Percentiles rank a stretch among this genome's conserved stretches.
Evolutionary conservation across 441 rosid species (phyloP).

Genomic region (Mallotus japonicus): DNA sequence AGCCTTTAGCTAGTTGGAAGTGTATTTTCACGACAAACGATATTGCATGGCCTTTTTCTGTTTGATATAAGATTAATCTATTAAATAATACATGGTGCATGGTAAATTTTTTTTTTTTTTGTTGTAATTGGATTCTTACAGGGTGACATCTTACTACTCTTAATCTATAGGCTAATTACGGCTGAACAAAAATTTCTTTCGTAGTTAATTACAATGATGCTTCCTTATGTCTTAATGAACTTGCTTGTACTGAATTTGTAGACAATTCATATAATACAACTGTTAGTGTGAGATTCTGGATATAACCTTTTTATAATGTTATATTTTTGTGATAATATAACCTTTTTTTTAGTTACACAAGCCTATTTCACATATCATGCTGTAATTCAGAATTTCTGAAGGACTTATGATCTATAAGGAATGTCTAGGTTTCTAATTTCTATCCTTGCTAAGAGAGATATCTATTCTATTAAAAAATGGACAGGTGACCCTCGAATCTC

Average conservation of each 20-base stretch:
- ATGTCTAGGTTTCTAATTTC: conserved; percentile 3
- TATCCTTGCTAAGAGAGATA: neutral
- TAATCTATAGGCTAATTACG: neutral
- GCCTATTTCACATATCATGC: neutral
- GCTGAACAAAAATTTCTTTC: neutral
- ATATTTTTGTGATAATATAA: neutral
- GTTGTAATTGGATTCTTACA: neutral
- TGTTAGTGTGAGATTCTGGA: neutral
- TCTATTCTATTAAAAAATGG: conserved; percentile 25
- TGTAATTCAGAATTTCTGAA: neutral
- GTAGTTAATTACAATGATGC: neutral
- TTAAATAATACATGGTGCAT: neutral
- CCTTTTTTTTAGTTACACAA: neutral
- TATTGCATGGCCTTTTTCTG: neutral
- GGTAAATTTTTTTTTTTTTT: too few species aligned
- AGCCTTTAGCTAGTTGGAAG: neutral
- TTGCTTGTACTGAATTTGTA: neutral
- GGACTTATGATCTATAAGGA: neutral
- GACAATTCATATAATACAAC: neutral
- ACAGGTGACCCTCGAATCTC: conserved; percentile 81
- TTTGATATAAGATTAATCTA: neutral
- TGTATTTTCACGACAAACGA: neutral
- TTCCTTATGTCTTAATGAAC: neutral
- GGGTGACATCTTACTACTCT: neutral
- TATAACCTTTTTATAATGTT: too few species aligned